These are phyloP conservation scores for Typha latifolia DNA, from an alignment of 176 grass and related monocot genomes.

Conservation along the genomic window DNA sequence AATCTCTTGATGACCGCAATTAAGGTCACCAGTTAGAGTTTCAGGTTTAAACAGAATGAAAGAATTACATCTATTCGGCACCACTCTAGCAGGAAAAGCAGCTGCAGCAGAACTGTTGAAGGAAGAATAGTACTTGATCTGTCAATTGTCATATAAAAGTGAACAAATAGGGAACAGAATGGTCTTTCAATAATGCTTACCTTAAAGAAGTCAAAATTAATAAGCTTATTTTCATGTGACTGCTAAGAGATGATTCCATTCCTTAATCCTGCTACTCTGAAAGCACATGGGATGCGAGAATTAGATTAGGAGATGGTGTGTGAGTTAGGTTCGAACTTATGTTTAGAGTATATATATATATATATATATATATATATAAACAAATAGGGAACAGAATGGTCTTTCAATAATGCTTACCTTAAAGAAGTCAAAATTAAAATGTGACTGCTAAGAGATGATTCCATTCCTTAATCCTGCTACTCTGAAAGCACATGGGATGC, in stretches of 20 bases:
- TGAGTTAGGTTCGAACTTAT: too few species aligned
- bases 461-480: constrained; percentile 58
- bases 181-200: neutral
- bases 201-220: constrained; percentile 7
- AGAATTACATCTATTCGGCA: constrained; percentile 4
- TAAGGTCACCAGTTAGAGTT: constrained; percentile 79
- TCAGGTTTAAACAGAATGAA: constrained; percentile 54
- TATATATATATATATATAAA: too few species aligned
- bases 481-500: constrained; percentile 46
- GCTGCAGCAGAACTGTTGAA: neutral
- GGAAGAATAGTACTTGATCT: too few species aligned
- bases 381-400: neutral
- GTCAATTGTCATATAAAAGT: too few species aligned
- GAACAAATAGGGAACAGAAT: too few species aligned
- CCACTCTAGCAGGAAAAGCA: neutral
- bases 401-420: neutral
- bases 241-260: constrained; percentile 63
- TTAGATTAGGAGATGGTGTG: too few species aligned
- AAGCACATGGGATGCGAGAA: too few species aligned
- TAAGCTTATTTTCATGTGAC: constrained; percentile 40
- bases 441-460: constrained; percentile 35
- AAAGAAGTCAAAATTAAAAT: constrained; percentile 11
- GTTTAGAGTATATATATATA: too few species aligned
- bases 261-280: constrained; percentile 55
- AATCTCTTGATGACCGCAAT: constrained; percentile 61